Evolutionary conservation across 306 rosid genomes (phyloP), one percentile per base, ranked within the genome.

Genomic region (Prunus padus): DNA sequence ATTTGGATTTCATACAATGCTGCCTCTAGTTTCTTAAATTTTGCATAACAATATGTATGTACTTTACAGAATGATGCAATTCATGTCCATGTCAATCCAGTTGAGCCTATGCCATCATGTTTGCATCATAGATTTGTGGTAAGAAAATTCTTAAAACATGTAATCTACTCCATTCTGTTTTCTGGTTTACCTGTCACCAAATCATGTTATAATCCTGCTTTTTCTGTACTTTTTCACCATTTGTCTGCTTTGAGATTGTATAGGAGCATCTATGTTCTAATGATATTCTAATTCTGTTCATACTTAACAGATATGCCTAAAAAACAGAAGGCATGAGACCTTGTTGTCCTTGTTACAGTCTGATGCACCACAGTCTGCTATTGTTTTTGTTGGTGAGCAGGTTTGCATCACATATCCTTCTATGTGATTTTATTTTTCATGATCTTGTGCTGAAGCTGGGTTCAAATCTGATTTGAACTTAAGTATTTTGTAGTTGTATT

Each of bases 31-130:
- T 64, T 19, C 55, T 19, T 37, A 9, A n/a, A 9, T 22, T 3
- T 33, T 28, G 55, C 75, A 52, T 71, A 54, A 52, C 16, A 22
- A 15, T 54, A 65, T 80, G 71, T 11, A 14, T 87, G 3, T 31
- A 60, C 19, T 59, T 85, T 89, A 66, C 89, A 92, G 96, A 89
- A 74, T 73, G 87, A 92, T 71, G 92, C 90, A 55, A 77, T 92
- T 71, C 99, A 95, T 86, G 74, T 92, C 80, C 97, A 95, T 73
- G 89, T 86, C 76, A 92, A 87, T 79, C 82, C 93, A 64, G 81
- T 90, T 72, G 87, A 90, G 81, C 96, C 97, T 80, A 89, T 95
- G 96, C 97, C 97, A 63, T 79, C 88, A 65, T 86, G 96, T 83
- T 81, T 95, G 44, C 75, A 64, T 62, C 97, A 92, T 84, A 87